Percentiles rank a stretch among this genome's conserved stretches.
Evolutionary conservation across 805 yeast genomes (phyloP).

Genomic region (Kodamaea leandrae): DNA sequence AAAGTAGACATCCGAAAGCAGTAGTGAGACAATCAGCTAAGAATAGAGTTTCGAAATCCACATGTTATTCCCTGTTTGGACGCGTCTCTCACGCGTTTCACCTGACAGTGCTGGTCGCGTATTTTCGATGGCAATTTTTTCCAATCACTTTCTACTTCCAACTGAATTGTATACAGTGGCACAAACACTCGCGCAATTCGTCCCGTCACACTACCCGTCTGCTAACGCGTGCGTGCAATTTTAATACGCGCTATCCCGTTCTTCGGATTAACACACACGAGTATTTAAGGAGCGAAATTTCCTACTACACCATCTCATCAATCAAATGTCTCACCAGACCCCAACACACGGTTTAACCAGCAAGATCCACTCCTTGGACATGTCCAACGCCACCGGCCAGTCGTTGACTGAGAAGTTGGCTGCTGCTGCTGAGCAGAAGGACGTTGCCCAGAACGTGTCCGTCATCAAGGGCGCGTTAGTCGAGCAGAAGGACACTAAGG

Average conservation of each 20-base stretch:
- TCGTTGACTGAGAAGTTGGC: conserved; percentile 44
- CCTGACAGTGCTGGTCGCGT: conserved; percentile 1
- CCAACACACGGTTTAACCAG: conserved; percentile 49
- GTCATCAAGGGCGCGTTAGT: conserved; percentile 19
- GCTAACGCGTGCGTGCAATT: conserved; percentile 1
- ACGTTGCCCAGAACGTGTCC: conserved; percentile 22
- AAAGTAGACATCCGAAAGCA: too few relatives aligned
- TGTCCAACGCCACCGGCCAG: conserved; percentile 30
- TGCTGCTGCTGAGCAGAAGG: conserved; percentile 38
- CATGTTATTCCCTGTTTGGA: too few relatives aligned
- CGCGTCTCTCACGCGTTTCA: too few relatives aligned
- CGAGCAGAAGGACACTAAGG: conserved; percentile 19
- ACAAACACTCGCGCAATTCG: conserved; percentile 1
- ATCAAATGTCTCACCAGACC: conserved; percentile 65
- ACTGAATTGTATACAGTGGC: conserved; percentile 1
- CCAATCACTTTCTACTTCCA: conserved; percentile 2
- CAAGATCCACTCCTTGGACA: conserved; percentile 40
- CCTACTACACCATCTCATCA: conserved; percentile 1
- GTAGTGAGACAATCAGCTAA: too few relatives aligned
- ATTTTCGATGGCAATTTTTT: conserved; percentile 2
- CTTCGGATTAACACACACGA: conserved; percentile 1
- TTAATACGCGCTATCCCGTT: background rate
- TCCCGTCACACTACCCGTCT: conserved; percentile 2
- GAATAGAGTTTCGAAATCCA: too few relatives aligned
- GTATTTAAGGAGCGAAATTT: background rate